These are phyloP conservation scores for Zanthoxylum bungeanum DNA, from an alignment of 345 rosid species.

Conservation along the genomic window DNA sequence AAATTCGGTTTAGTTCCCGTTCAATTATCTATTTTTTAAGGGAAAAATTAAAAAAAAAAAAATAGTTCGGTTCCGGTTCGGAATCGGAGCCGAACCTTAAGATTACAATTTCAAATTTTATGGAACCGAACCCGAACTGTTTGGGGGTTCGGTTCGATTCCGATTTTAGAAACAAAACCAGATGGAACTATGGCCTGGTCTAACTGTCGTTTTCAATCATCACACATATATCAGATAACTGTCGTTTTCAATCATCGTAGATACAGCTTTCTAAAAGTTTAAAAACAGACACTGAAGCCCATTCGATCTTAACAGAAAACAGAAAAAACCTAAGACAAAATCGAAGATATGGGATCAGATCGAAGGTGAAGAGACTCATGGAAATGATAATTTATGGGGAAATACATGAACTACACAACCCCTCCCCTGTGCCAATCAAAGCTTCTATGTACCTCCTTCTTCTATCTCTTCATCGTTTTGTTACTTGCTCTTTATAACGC, in stretches of 20 bases:
- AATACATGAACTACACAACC: slow-evolving; percentile 12
- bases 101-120: no score
- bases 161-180: no score
- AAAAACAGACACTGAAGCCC: neutral
- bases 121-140: no score
- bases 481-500: slow-evolving; percentile 53
- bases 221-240: no score
- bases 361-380: neutral
- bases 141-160: no score
- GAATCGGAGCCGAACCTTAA: no score
- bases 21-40: no score
- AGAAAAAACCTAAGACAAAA: neutral
- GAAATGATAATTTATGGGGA: slow-evolving; percentile 26
- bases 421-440: slow-evolving; percentile 73
- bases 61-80: no score
- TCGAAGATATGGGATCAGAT: neutral
- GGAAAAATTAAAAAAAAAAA: no score
- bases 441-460: slow-evolving; percentile 67
- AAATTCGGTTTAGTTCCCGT: no score
- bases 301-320: neutral
- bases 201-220: no score
- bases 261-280: neutral
- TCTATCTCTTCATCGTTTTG: slow-evolving; percentile 61
- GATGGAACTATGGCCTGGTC: no score
- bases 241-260: neutral